Base-by-base conservation (phyloP, 768 basidiomycete genomes). In the Rhodotorula paludigena region DNA sequence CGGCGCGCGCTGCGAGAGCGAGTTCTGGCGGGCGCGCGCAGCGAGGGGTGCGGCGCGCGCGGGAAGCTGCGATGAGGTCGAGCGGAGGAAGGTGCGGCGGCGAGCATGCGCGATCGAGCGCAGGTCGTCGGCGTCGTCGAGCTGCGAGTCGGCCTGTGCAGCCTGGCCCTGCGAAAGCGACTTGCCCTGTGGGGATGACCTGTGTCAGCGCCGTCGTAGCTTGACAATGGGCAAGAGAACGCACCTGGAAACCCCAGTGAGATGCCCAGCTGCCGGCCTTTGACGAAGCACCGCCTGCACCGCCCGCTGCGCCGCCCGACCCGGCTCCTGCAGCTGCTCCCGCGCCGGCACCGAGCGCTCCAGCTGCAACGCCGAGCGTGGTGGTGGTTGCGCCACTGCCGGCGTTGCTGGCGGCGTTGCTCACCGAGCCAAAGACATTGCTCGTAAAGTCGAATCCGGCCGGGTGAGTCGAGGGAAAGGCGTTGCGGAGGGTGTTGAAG, bases 231-330 rank as follows among this genome's bases (percentile, higher is more conserved):
- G 32, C 35, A 16, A 11, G 57, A 28, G 14, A 25, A 6, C 66
- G n/a, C 15, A 72, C 71, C 57, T 72, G 71, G 53, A 68, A 68
- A 1, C 63, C 66, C 60, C 59, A 72, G 15, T 42, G 48, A 3
- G 63, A 60, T 8, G 30, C 36, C 60, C 71, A 67, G 56, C 56
- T 67, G 20, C 70, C 70, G 0, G 70, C 66, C 41, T 66, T 67
- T 8, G 45, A 44, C 36, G 66, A 64, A 11, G 62, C 45, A 33
- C 62, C 62, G 33, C 66, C 66, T 5, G 62, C 45, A 3, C 66
- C 55, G 36, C 66, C 61, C 1, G 60, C 36, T 5, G 60, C 56
- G 21, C 60, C 60, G 20, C 66, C 52, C 4, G 45, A 35, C 2
- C 58, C 62, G 0, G 57, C 65, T 0, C 49, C 54, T 3, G 70